A percentile compares a stretch with the other conserved stretches of the same genome.
phyloP scores from a whole-genome alignment of 2,329 filamentous ascomycete species.

The Alternaria incomplexa region DNA sequence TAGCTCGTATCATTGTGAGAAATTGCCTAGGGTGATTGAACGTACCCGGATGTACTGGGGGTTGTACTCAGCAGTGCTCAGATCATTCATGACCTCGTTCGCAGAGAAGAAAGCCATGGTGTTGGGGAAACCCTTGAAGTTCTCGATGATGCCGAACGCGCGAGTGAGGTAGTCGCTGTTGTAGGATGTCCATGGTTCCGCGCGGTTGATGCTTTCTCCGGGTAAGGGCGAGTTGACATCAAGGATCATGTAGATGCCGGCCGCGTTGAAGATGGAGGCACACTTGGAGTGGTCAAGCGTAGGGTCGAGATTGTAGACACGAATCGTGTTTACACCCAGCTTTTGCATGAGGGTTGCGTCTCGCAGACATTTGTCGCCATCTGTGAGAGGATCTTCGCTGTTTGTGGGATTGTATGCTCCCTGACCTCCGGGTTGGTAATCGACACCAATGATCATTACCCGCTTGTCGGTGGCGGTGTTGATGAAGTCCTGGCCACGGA shows the following conservation, averaged over 20 bases:
- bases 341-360: constrained; percentile 69
- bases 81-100: constrained; percentile 72
- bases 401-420: constrained; percentile 60
- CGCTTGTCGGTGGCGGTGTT: constrained; percentile 63
- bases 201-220: constrained; percentile 63
- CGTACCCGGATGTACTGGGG: constrained; percentile 64
- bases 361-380: constrained; percentile 64
- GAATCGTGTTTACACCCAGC: constrained; percentile 68
- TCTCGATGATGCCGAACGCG: constrained; percentile 68
- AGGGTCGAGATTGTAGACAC: constrained; percentile 69
- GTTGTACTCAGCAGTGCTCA: constrained; percentile 56
- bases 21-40: neutral
- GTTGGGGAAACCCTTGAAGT: constrained; percentile 71
- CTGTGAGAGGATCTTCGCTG: constrained; percentile 62
- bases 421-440: constrained; percentile 66
- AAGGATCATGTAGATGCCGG: constrained; percentile 70
- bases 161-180: constrained; percentile 61
- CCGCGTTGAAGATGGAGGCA: constrained; percentile 68
- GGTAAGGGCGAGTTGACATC: constrained; percentile 68
- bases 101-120: constrained; percentile 70
- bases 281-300: constrained; percentile 66
- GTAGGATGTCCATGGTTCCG: constrained; percentile 62
- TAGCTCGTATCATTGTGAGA: neutral
- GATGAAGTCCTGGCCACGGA: constrained; percentile 67
- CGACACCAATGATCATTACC: constrained; percentile 68